Base-by-base conservation (phyloP, 352 stramenopile species). In the Aphanomyces astaci region DNA sequence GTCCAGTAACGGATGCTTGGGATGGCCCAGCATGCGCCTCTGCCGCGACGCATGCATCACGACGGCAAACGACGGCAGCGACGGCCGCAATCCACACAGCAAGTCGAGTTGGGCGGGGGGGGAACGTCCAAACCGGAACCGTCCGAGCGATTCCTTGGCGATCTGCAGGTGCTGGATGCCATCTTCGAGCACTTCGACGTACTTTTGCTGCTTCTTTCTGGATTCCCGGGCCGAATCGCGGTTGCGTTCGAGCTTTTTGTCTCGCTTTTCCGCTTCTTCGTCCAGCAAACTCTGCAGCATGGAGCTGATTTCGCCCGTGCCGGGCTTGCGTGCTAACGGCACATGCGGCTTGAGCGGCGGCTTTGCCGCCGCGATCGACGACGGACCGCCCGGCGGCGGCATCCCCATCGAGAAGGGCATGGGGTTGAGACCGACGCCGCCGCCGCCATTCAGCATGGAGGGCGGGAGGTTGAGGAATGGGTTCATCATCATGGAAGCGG, bases 241-340 rank as follows among this genome's bases (percentile, higher is more conserved):
- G 72, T 95, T 95, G 13, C 86, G 84, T 57, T 95, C 86, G 4
- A 95, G 84, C 46, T 95, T 95, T 66, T 93, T 92, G 66, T 92
- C 84, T 60, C 92, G 92, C 66, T 95, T 95, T 73, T 92, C 90
- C 31, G 86, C 84, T 66, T 95, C 84, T 71, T 95, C 86, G 11
- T 91, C 76, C 81, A 95, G 90, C 1, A 95, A 78, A 43, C 82
- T 88, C 67, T 92, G 87, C n/a, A 95, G 73, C 64, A 95, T 93
- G 55, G 78, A 90, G 72, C 84, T 93, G 59, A 93, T 82, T 49
- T 88, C 80, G 0, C 84, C 83, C 56, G 91, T 80, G 32, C 91
- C 84, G 0, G 86, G 86, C 62, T 93, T 92, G 25, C 83, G 77
- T 3, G 86, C 86, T 45, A 95, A 91, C 62, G 60, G 90, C 17